phyloP scores from a whole-genome alignment of 257 asterid genomes.

The Rubia yunnanensis region DNA sequence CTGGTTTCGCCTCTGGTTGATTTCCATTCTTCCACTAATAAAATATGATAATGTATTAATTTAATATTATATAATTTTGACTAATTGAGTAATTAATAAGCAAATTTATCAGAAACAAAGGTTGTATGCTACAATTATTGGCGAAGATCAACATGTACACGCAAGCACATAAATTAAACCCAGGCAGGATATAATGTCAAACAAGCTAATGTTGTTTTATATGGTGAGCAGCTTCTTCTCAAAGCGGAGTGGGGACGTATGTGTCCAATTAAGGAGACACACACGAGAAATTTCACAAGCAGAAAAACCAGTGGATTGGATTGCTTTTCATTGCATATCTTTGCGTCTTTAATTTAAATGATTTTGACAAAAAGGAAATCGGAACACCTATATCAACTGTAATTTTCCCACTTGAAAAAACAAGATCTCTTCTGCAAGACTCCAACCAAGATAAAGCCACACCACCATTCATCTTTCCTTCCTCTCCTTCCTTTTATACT shows the following conservation, averaged over 20 bases:
- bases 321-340: constrained; percentile 14
- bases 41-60: too few species aligned
- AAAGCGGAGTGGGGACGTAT: constrained; percentile 36
- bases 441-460: constrained; percentile 27
- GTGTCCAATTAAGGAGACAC: constrained; percentile 52
- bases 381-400: constrained; percentile 8
- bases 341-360: constrained; percentile 10
- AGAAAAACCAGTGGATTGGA: constrained; percentile 9
- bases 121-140: background rate
- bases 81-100: background rate
- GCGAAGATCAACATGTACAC: background rate
- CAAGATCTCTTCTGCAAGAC: constrained; percentile 22
- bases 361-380: constrained; percentile 19
- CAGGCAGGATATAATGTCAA: background rate
- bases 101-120: too few species aligned
- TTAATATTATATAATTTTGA: too few species aligned
- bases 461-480: constrained; percentile 10
- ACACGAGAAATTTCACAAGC: constrained; percentile 25
- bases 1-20: too few species aligned
- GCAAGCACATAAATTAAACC: background rate
- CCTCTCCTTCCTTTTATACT: constrained; percentile 8
- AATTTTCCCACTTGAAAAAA: constrained; percentile 20
- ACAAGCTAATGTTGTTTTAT: background rate
- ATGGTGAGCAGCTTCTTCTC: background rate
- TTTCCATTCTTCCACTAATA: too few species aligned